These are phyloP conservation scores for Fusarium fujikuroi DNA, from an alignment of 2,329 filamentous ascomycete genomes.

Conservation along the genomic window DNA sequence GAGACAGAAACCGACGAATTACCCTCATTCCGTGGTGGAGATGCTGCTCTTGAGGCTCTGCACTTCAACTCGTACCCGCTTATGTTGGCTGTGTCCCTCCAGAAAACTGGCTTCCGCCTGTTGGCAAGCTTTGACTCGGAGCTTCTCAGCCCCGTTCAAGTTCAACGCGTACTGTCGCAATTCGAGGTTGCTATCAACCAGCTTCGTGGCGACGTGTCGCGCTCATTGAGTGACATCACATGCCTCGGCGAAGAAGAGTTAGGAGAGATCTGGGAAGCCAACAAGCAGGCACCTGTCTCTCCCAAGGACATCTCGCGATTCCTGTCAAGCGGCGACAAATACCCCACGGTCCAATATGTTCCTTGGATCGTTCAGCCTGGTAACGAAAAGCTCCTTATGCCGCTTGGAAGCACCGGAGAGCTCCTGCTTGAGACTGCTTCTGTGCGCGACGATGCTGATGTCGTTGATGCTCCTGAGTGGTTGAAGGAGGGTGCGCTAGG, in stretches of 20 bases:
- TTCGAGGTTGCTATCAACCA: conserved; percentile 61
- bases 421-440: conserved; percentile 51
- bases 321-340: conserved; percentile 36
- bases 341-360: conserved; percentile 33
- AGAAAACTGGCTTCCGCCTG: conserved; percentile 62
- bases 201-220: conserved; percentile 53
- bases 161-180: conserved; percentile 63
- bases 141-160: conserved; percentile 60
- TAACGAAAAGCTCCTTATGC: conserved; percentile 41
- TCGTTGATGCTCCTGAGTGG: conserved; percentile 35
- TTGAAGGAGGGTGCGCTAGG: conserved; percentile 27
- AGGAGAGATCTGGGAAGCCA: conserved; percentile 48
- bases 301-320: conserved; percentile 22
- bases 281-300: conserved; percentile 36
- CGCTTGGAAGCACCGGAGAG: conserved; percentile 49
- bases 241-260: conserved; percentile 52
- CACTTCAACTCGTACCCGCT: conserved; percentile 68
- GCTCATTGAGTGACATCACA: conserved; percentile 50
- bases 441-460: background rate
- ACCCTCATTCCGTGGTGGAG: conserved; percentile 60
- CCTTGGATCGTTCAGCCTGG: conserved; percentile 46
- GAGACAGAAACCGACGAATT: conserved; percentile 42
- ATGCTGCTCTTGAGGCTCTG: conserved; percentile 67
- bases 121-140: conserved; percentile 72
- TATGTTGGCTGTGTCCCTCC: conserved; percentile 71